Conservation (phyloP, 768 basidiomycete species). For the Agaricus bisporus region DNA sequence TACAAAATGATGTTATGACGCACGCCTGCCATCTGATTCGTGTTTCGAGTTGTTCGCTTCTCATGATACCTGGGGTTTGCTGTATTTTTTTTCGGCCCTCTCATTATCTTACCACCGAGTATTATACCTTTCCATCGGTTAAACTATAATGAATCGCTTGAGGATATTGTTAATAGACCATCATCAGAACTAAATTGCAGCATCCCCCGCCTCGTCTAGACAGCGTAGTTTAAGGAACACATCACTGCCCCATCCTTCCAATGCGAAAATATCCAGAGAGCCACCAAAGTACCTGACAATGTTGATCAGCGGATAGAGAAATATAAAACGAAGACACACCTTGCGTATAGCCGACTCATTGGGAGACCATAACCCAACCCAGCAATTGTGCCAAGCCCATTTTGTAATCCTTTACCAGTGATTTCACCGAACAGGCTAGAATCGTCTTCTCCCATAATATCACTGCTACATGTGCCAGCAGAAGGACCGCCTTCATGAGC, state of each 20-base stretch:
- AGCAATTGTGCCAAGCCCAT: constrained; percentile 84
- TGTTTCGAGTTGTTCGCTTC: constrained; percentile 4
- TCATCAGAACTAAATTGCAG: constrained; percentile 25
- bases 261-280: constrained; percentile 69
- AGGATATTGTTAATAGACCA: neutral
- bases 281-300: constrained; percentile 71
- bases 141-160: constrained; percentile 22
- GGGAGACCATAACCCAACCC: constrained; percentile 85
- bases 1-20: constrained; percentile 28
- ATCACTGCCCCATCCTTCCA: constrained; percentile 81
- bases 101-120: constrained; percentile 21
- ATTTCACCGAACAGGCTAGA: constrained; percentile 71
- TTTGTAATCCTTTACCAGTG: constrained; percentile 68
- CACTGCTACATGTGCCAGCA: constrained; percentile 70
- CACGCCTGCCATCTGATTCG: constrained; percentile 11
- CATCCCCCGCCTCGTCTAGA: constrained; percentile 43
- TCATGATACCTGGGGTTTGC: constrained; percentile 17
- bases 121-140: constrained; percentile 26
- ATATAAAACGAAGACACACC: constrained; percentile 26
- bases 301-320: neutral
- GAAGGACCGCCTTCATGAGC: constrained; percentile 64
- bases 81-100: constrained; percentile 22
- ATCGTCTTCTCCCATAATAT: constrained; percentile 45
- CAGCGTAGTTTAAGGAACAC: constrained; percentile 45
- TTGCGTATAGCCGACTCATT: constrained; percentile 72